Evolutionary conservation across 345 rosid genomes (phyloP), one percentile per base, ranked within the genome.

Genomic region (Eucalyptus pauciflora): DNA sequence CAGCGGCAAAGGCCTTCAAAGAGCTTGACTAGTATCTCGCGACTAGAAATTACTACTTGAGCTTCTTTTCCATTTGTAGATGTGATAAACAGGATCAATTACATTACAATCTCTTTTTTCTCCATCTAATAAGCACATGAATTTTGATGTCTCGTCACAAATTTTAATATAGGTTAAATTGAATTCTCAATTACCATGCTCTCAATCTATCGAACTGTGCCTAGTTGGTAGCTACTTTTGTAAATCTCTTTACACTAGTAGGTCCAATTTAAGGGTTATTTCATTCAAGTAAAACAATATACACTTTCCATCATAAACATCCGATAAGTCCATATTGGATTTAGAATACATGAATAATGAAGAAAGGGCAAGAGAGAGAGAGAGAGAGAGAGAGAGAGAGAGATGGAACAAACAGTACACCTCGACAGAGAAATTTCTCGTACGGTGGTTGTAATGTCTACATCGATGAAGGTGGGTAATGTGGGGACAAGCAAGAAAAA

Each of bases 81-180:
- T 33, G 7, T 2, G 0, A 67, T 69, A 5, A 10, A 69, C 1
- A 17, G 0, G 17, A 33, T 69, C 43, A 9, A 69, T 33, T 17
- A 20, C 13, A 33, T 33, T 20, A 37, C 13, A 33, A 71, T 71
- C 2, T 71, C 10, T 8, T 5, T 33, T 33, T 37, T 9, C 13
- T 17, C 25, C 29, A 24, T 71, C 12, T 1, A 33, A 16, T 33
- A 18, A 0, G 20, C 24, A 33, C 7, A 0, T 9, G 24, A 5
- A 5, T 33, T 69, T 69, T 33, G 45, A 17, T 4, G 1, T 69
- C 45, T 17, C 2, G 1, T 31, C 43, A 33, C 12, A 41, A 18
- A 13, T 69, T 33, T 69, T 33, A 9, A 8, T 33, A 17, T 33
- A 33, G 13, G 25, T 71, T 33, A 33, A 71, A 13, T 27, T 29